Evolutionary conservation across 2,329 filamentous ascomycete species (phyloP), one percentile per base, ranked within the genome.

Genomic region (Pseudopyrenochaeta lycopersici): DNA sequence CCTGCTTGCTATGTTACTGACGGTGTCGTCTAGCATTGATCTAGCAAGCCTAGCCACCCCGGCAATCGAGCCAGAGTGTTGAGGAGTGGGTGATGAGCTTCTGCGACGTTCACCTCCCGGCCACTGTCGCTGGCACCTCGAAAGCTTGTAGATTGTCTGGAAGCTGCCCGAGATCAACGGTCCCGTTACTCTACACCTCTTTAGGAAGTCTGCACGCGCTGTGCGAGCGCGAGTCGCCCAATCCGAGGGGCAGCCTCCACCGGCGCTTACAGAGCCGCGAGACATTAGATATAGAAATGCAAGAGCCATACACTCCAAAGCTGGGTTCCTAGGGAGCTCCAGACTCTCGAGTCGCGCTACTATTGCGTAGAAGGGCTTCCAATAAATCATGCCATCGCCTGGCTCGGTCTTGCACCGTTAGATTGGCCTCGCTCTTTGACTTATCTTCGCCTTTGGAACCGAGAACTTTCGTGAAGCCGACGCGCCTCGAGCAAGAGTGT

Each of bases 231-330:
- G 49, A 55, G 55, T 35, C 45, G 45, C 54, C 42, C 29, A 49
- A 55, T 29, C 51, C 60, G 52, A 56, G 56, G 45, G 49, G 57
- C 53, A 52, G 45, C 51, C 52, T 44, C 17, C 33, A 44, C 49
- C 49, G 57, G 69, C 66, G 68, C 66, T 66, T 67, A 63, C 49
- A 60, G 54, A 60, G 60, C 46, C 56, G 62, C 67, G 60, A 58
- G 56, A 56, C 54, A 49, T 49, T 68, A 71, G 63, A 63, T 55
- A 46, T 66, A 67, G 62, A 63, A 69, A 67, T 63, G 57, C 62
- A 69, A 66, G 64, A 67, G 47, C 62, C 57, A 67, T 52, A 61
- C 59, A 53, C 53, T 58, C 36, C 36, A 39, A 17, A 42, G 49
- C 15, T 11, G 38, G 39, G 44, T 17, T 35, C 21, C 38, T 15